Evolutionary conservation across 2,329 filamentous ascomycete species (phyloP), one percentile per base, ranked within the genome.

Genomic region (Fusarium annulatum): DNA sequence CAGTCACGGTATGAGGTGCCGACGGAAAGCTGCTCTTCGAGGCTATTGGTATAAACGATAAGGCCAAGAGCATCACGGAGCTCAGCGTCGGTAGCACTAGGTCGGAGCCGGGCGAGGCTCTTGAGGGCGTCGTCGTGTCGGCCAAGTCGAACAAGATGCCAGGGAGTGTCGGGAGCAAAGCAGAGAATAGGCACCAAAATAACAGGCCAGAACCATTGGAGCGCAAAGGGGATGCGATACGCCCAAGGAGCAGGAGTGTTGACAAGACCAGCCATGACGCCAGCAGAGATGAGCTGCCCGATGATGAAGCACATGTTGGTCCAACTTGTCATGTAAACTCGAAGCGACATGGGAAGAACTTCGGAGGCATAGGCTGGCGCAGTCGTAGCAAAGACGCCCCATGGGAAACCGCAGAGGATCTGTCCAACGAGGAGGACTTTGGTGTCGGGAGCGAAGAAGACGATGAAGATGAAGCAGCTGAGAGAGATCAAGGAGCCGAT

Each of bases 201-300:
- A 2, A 83, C 78, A 0, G 86, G 85, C 82, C 84, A 88, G 7
- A 83, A 74, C 86, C 86, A 88, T 67, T 88, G 86, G 1, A 87
- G 60, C 1, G 82, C 85, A 61, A 85, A 88, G 1, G 86, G 86
- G 15, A 84, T 85, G 11, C 83, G 80, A 72, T 85, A 88, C 0
- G 83, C 82, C 83, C 84, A 87, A 33, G 86, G 74, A 4, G 81
- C 74, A 1, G 76, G 69, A 26, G 80, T 79, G 36, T 78, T 67
- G 53, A 77, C 71, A 1, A 80, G 67, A 6, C 77, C 75, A 12
- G 74, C 64, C 56, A 80, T 61, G 14, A 81, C 66, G 2, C 78
- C 79, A 8, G 84, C 82, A 2, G 83, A 82, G 42, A 87, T 80
- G 38, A 87, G 77, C 67, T 86, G 84, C 2, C 86, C 86, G 18